Conservation (phyloP, 768 basidiomycete species). For the Cystobasidium ongulense region DNA sequence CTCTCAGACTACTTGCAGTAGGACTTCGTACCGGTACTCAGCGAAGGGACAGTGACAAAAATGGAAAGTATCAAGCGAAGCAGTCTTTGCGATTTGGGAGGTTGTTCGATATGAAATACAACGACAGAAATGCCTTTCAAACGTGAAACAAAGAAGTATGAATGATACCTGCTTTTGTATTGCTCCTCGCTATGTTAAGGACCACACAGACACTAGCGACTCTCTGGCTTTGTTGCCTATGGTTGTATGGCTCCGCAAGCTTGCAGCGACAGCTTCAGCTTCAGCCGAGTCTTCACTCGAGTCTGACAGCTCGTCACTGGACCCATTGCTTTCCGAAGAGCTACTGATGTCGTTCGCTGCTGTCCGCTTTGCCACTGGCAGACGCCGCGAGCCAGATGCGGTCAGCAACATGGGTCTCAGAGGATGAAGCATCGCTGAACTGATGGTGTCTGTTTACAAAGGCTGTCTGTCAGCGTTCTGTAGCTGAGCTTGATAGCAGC, state of each 20-base stretch:
- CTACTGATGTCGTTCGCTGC: background rate
- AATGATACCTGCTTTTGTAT: background rate
- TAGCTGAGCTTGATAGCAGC: background rate
- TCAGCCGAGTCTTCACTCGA: background rate
- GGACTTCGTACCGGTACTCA: background rate
- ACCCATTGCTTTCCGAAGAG: background rate
- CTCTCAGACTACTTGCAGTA: background rate
- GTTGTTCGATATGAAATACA: too few relatives aligned
- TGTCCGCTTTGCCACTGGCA: background rate
- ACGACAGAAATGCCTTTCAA: too few relatives aligned
- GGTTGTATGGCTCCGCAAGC: background rate
- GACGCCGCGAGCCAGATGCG: background rate
- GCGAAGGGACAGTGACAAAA: background rate
- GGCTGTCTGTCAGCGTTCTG: background rate
- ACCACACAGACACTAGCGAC: background rate
- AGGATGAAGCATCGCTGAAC: constrained; percentile 19
- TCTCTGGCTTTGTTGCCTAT: background rate
- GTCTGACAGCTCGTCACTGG: background rate
- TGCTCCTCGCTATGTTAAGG: background rate
- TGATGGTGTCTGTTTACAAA: constrained; percentile 12
- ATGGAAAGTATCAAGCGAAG: too few relatives aligned
- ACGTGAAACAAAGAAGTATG: too few relatives aligned
- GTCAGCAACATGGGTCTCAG: background rate
- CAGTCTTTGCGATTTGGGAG: too few relatives aligned
- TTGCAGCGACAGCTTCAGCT: background rate